Conservation (phyloP, 305 asterid genomes). For the Fraxinus velutina region DNA sequence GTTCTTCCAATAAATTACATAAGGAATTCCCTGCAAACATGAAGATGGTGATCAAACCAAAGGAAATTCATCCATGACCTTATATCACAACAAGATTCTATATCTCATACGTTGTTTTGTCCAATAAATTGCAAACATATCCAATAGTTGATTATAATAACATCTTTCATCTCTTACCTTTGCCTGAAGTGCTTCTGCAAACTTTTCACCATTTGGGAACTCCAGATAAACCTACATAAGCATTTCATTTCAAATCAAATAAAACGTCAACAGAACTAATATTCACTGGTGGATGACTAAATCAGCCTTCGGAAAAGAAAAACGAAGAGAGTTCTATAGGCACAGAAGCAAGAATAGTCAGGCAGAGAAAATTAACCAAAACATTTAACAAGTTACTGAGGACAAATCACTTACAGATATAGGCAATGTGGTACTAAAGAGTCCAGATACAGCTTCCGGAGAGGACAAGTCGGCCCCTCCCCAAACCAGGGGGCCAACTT, state of each 20-base stretch:
- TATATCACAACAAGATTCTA: conserved; percentile 20
- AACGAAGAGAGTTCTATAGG: not conserved
- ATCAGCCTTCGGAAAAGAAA: not conserved
- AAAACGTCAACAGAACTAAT: not conserved
- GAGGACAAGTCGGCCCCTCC: conserved; percentile 62
- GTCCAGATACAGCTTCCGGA: conserved; percentile 56
- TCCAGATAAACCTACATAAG: conserved; percentile 85
- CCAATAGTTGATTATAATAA: conserved; percentile 2
- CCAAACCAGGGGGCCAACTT: conserved; percentile 60
- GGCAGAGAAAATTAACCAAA: not conserved
- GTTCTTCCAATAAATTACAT: conserved; percentile 79
- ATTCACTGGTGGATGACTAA: not conserved
- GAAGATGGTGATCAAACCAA: conserved; percentile 16
- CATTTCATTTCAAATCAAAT: conserved; percentile 22
- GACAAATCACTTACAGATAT: conserved; percentile 53
- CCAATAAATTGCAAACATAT: not conserved
- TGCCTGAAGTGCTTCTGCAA: conserved; percentile 80
- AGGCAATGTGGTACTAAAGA: conserved; percentile 57
- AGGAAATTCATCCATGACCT: conserved; percentile 24
- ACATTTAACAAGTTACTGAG: conserved; percentile 5
- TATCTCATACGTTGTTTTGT: conserved; percentile 2
- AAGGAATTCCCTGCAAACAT: conserved; percentile 74
- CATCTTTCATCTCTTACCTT: conserved; percentile 48
- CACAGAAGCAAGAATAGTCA: not conserved
- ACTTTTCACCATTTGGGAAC: conserved; percentile 65